Evolutionary conservation across 2,329 filamentous ascomycete species (phyloP), one percentile per base, ranked within the genome.

Genomic region (Xylariaceae sp.): DNA sequence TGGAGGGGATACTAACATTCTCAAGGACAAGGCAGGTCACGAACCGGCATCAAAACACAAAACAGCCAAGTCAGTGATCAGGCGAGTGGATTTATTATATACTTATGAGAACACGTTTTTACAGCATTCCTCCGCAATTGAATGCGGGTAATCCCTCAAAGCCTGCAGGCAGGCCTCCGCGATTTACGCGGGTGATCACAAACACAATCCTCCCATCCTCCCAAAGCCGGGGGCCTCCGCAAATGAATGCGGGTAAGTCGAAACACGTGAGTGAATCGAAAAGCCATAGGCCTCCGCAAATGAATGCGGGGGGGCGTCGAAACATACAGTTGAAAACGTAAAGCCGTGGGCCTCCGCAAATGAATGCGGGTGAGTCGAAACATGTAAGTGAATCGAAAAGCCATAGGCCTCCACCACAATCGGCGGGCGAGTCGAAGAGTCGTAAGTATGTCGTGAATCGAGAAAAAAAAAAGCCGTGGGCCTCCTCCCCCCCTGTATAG

Each of bases 11-110:
- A 19, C 19, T 19, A 19, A 19, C 19, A 19, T 19, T 19, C 19
- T 19, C 19, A 19, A 19, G 0, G 19, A 19, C 19, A 19, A 19
- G 19, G 19, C 19, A 19, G 19, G 19, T 19, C 19, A 19, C 19
- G 19, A 19, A 19, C 1, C 19, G 19, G 32, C n/a, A 19, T 44
- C 29, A 44, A 29, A 9, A 8, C 19, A 12, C n/a, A 19, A 29
- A 40, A 39, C n/a, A 40, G 12, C 5, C 3, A 35, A 37, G 30
- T 19, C 12, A n/a, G 11, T 4, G 19, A 34, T 19, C 19, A 53
- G 50, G 39, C 46, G 54, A 53, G 46, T 50, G 50, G 32, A 49
- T 56, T 31, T 6, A 42, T 56, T 9, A 12, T 47, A 56, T 50
- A 56, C 53, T 55, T 45, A 44, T 51, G 42, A 26, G 41, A 52